Percentiles rank a stretch among this genome's conserved stretches.
phyloP scores from a whole-genome alignment of 1,284 basidiomycete species.

The Tausonia pullulans region DNA sequence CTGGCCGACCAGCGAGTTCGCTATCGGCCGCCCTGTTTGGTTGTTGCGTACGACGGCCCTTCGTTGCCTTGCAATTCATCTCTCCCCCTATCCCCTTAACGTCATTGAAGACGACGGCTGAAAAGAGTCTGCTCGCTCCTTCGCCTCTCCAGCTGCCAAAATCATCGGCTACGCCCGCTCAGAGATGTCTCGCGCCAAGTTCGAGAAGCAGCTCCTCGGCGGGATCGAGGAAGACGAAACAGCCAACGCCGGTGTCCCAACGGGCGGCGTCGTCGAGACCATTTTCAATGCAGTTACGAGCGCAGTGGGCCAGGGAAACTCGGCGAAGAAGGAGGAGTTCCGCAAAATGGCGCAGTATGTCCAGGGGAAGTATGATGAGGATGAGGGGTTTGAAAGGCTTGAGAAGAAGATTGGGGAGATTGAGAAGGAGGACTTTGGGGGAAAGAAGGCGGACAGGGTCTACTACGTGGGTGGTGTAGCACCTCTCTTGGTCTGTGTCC shows the following conservation, averaged over 20 bases:
- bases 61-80: background rate
- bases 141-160: slow-evolving; percentile 12
- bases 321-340: slow-evolving; percentile 1
- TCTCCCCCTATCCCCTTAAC: background rate
- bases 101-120: too few relatives aligned
- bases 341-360: slow-evolving; percentile 6
- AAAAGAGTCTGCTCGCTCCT: background rate
- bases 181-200: slow-evolving; percentile 29
- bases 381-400: background rate
- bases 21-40: background rate
- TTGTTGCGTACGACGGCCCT: background rate
- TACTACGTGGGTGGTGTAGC: background rate
- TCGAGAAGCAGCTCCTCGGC: slow-evolving; percentile 22
- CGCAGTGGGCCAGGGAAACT: background rate
- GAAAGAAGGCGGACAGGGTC: slow-evolving; percentile 6
- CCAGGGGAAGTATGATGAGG: slow-evolving; percentile 10
- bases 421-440: slow-evolving; percentile 5
- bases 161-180: slow-evolving; percentile 35
- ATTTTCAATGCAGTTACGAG: background rate
- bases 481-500: background rate
- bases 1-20: background rate
- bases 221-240: slow-evolving; percentile 14
- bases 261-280: too few relatives aligned
- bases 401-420: background rate
- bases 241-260: too few relatives aligned